Conservation (phyloP, 2,329 filamentous ascomycete genomes). For the Botrytis fragariae region DNA sequence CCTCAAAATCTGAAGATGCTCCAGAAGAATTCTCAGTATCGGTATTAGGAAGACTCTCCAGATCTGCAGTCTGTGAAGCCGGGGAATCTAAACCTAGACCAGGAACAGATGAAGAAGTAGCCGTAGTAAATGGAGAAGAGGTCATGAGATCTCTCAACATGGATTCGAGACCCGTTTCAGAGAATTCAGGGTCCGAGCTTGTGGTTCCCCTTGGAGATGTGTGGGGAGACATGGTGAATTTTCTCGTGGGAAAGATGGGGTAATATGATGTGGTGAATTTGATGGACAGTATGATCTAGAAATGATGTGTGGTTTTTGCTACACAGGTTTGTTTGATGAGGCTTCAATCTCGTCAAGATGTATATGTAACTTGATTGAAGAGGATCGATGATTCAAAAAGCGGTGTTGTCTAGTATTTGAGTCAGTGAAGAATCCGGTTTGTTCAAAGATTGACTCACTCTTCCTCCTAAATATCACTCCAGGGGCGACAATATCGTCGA, state of each 20-base stretch:
- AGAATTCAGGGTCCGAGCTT: slow-evolving; percentile 3
- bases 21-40: slow-evolving; percentile 29
- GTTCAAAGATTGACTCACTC: neutral
- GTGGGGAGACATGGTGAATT: slow-evolving; percentile 13
- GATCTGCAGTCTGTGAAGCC: slow-evolving; percentile 24
- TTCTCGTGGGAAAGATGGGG: neutral
- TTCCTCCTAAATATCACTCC: neutral
- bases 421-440: neutral
- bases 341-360: neutral
- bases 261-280: neutral
- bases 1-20: slow-evolving; percentile 5
- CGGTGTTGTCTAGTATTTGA: neutral
- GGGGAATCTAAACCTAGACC: slow-evolving; percentile 2
- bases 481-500: neutral
- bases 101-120: neutral
- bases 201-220: neutral
- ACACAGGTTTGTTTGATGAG: neutral
- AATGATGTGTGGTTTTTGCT: neutral
- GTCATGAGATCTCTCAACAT: slow-evolving; percentile 9
- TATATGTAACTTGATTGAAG: neutral
- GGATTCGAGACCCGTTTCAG: neutral
- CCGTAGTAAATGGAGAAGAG: neutral
- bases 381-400: neutral
- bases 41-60: slow-evolving; percentile 26
- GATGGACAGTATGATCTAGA: neutral